Percentiles rank a stretch among this genome's conserved stretches.
These are phyloP conservation scores for Pholiota adiposa DNA, from an alignment of 1,284 basidiomycete species.

Conservation along the genomic window DNA sequence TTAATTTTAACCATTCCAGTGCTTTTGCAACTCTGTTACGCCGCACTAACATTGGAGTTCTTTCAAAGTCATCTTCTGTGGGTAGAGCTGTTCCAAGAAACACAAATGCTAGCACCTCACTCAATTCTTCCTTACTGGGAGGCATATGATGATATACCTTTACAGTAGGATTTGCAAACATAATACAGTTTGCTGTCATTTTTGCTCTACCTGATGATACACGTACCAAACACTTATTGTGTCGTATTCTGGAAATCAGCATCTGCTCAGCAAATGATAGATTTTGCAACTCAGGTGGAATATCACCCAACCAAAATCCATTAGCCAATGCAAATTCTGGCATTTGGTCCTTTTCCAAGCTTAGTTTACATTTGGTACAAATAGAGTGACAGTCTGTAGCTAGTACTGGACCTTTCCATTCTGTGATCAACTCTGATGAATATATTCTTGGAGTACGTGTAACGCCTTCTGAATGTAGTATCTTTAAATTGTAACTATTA, in stretches of 20 bases:
- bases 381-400: slow-evolving; percentile 17
- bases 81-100: slow-evolving; percentile 37
- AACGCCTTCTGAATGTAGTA: too few species aligned
- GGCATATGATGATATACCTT: slow-evolving; percentile 39
- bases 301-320: slow-evolving; percentile 42
- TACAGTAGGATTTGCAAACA: slow-evolving; percentile 35
- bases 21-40: slow-evolving; percentile 32
- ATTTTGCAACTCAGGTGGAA: slow-evolving; percentile 31
- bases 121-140: slow-evolving; percentile 36
- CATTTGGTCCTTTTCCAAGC: slow-evolving; percentile 23
- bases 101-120: slow-evolving; percentile 40
- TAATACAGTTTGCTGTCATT: slow-evolving; percentile 40
- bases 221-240: slow-evolving; percentile 33
- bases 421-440: not conserved
- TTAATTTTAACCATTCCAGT: slow-evolving; percentile 36
- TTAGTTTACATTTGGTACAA: slow-evolving; percentile 12
- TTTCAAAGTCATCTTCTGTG: slow-evolving; percentile 34
- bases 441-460: too few species aligned
- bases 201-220: slow-evolving; percentile 34
- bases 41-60: slow-evolving; percentile 41
- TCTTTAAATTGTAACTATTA: not conserved
- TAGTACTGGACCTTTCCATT: slow-evolving; percentile 20
- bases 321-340: slow-evolving; percentile 37
- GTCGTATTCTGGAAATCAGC: slow-evolving; percentile 33
- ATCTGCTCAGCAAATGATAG: slow-evolving; percentile 38